phyloP scores from a whole-genome alignment of 176 grass and related monocot genomes.

The Ensete glaucum region DNA sequence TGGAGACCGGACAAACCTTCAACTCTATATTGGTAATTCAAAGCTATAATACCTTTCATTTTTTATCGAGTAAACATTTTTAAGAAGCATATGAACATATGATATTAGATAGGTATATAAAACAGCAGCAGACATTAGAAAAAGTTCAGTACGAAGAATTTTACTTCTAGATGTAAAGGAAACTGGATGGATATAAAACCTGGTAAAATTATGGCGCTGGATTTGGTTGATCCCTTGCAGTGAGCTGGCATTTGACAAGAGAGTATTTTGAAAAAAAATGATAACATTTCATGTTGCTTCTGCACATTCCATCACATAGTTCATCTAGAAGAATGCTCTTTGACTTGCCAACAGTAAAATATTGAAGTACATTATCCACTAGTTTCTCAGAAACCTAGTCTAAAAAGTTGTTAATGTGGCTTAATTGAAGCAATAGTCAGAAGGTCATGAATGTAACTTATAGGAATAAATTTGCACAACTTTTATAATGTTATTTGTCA shows the following conservation, averaged over 20 bases:
- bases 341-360: background rate
- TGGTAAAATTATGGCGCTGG: background rate
- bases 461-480: background rate
- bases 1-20: slow-evolving; percentile 95
- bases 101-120: background rate
- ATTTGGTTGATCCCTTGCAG: background rate
- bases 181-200: background rate
- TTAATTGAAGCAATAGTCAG: background rate
- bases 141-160: background rate
- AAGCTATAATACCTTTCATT: background rate
- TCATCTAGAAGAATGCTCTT: background rate
- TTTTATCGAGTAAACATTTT: background rate
- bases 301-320: background rate
- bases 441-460: background rate
- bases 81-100: background rate
- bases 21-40: slow-evolving; percentile 73
- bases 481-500: background rate
- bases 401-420: background rate
- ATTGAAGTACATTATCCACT: background rate
- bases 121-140: background rate
- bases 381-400: background rate
- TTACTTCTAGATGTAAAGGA: background rate
- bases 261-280: too few species aligned
- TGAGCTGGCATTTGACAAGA: background rate
- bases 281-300: background rate